Conservation (phyloP, 768 basidiomycete species). For the Mycena capillaripes region DNA sequence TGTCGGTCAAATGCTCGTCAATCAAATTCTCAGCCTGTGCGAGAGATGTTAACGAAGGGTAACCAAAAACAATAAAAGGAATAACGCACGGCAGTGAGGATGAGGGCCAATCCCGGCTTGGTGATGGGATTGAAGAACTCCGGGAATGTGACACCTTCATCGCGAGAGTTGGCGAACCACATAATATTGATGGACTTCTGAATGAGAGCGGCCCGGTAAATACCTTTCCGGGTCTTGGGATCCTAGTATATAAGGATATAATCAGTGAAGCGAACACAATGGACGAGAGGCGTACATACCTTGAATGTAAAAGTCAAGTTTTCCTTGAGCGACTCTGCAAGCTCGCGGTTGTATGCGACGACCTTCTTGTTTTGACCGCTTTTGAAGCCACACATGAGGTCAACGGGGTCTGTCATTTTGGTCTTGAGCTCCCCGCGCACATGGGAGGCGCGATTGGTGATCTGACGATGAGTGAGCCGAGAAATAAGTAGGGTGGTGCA, state of each 20-base stretch:
- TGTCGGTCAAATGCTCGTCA: not conserved
- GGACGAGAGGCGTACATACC: not conserved
- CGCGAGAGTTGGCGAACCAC: constrained; percentile 37
- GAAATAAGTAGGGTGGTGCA: not conserved
- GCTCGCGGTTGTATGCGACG: constrained; percentile 23
- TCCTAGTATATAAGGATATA: not conserved
- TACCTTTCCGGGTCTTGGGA: not conserved
- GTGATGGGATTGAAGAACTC: constrained; percentile 39
- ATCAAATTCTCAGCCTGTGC: constrained; percentile 1
- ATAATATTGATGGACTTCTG: constrained; percentile 33
- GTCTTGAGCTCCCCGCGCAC: constrained; percentile 38
- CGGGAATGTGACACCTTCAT: constrained; percentile 29
- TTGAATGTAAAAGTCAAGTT: constrained; percentile 30
- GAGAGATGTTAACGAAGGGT: no score
- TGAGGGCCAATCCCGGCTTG: not conserved
- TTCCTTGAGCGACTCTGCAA: constrained; percentile 29
- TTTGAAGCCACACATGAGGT: no score
- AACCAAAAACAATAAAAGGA: not conserved
- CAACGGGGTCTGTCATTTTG: constrained; percentile 23
- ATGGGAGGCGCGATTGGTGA: constrained; percentile 28
- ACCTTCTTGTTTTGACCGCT: constrained; percentile 24
- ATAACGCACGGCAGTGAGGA: constrained; percentile 22
- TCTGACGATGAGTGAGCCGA: not conserved
- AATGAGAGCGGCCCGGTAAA: constrained; percentile 25
- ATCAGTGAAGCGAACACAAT: not conserved